These are phyloP conservation scores for Pichia gijzeniarum DNA, from an alignment of 805 yeast species.

Conservation along the genomic window DNA sequence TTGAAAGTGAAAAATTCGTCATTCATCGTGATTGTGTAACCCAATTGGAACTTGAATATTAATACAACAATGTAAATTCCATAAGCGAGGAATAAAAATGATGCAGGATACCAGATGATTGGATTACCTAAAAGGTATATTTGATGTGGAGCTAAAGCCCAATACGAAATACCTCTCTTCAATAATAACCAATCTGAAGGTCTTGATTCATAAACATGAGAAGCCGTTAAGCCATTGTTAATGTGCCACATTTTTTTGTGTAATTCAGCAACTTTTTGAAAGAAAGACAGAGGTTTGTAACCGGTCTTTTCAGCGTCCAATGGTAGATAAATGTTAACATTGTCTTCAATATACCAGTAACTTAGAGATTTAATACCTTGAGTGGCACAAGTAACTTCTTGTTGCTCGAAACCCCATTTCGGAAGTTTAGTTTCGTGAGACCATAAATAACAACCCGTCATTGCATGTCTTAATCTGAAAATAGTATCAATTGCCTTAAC, in stretches of 20 bases:
- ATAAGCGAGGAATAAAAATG: conserved; percentile 48
- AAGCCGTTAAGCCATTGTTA: conserved; percentile 60
- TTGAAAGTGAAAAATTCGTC: conserved; percentile 59
- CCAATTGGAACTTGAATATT: conserved; percentile 58
- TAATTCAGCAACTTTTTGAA: conserved; percentile 55
- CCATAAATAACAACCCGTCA: conserved; percentile 71
- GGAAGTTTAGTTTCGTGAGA: conserved; percentile 74
- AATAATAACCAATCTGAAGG: conserved; percentile 75
- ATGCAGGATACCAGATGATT: conserved; percentile 69
- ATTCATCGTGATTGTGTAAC: conserved; percentile 37
- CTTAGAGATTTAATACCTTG: conserved; percentile 57
- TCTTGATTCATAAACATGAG: conserved; percentile 65
- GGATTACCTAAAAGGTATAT: conserved; percentile 75
- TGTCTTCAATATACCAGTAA: conserved; percentile 71
- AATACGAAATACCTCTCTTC: conserved; percentile 74
- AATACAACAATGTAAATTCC: conserved; percentile 41
- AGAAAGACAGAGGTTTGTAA: conserved; percentile 49
- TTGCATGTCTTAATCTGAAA: conserved; percentile 70
- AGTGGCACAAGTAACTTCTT: conserved; percentile 75
- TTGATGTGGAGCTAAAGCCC: conserved; percentile 51
- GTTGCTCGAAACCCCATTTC: conserved; percentile 78
- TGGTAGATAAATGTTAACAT: conserved; percentile 43
- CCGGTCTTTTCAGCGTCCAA: conserved; percentile 42
- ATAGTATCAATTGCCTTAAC: conserved; percentile 64
- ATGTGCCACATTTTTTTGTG: conserved; percentile 74